Percentiles rank a stretch among this genome's conserved stretches.
phyloP scores from a whole-genome alignment of 305 asterid genomes.

The Solanum hybrid region DNA sequence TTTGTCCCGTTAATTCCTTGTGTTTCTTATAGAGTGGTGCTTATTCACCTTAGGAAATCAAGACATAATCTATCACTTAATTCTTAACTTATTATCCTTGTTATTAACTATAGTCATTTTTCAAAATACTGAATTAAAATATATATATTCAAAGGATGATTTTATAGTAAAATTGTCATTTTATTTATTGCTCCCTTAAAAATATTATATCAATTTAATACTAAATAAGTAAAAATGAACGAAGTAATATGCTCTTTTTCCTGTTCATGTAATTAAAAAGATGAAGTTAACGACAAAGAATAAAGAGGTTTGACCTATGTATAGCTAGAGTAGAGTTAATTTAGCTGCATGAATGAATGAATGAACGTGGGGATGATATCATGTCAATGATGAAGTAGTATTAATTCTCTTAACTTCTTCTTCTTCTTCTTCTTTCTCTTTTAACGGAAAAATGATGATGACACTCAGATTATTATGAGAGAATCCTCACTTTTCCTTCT shows the following conservation, averaged over 20 bases:
- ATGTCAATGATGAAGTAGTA: not conserved
- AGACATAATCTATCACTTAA: not conserved
- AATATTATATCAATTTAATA: not conserved
- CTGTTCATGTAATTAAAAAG: not conserved
- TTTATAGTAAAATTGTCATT: not conserved
- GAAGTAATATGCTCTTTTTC: no score
- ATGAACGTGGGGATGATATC: conserved; percentile 2
- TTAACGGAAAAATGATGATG: conserved; percentile 2
- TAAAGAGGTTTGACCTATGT: not conserved
- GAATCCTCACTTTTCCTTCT: not conserved
- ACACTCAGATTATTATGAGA: not conserved
- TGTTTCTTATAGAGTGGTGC: no score
- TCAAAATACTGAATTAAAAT: not conserved
- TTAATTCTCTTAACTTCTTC: not conserved
- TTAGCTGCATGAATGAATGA: not conserved
- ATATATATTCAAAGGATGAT: not conserved
- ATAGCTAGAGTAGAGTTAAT: not conserved
- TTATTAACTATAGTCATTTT: not conserved
- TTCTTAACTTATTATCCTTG: not conserved
- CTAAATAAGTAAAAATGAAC: not conserved
- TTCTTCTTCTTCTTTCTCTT: not conserved
- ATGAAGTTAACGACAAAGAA: not conserved
- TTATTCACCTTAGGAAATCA: not conserved
- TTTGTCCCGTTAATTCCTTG: not conserved
- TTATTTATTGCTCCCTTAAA: not conserved